Conservation (phyloP, 495 filamentous ascomycete genomes). For the Aspergillus hancockii region DNA sequence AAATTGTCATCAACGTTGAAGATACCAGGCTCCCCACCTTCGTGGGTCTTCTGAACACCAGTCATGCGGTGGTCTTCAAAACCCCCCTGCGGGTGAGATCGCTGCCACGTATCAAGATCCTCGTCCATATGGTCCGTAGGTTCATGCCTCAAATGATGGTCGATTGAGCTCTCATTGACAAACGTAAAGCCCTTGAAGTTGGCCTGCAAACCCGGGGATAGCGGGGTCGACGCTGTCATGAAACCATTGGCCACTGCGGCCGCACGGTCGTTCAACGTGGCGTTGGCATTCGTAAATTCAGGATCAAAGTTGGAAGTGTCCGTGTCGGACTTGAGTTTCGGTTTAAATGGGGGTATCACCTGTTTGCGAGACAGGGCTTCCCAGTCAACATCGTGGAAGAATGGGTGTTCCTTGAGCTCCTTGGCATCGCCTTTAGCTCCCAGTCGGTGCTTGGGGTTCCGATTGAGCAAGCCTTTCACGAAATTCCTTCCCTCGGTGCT, state of each 20-base stretch:
- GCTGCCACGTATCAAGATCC: constrained; percentile 54
- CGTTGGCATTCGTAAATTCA: constrained; percentile 84
- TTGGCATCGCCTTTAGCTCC: constrained; percentile 90
- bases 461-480: constrained; percentile 94
- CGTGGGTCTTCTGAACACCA: constrained; percentile 65
- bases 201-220: constrained; percentile 93
- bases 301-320: constrained; percentile 99
- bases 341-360: constrained; percentile 97
- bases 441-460: constrained; percentile 93
- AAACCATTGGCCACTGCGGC: constrained; percentile 71
- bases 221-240: constrained; percentile 80
- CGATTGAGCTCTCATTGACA: constrained; percentile 94
- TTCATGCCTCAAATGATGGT: constrained; percentile 77
- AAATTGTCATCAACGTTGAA: constrained; percentile 73
- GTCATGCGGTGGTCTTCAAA: constrained; percentile 66
- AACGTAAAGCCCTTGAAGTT: constrained; percentile 99
- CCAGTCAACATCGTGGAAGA: constrained; percentile 96
- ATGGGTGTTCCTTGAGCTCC: constrained; percentile 90
- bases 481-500: constrained; percentile 95
- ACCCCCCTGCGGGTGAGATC: constrained; percentile 36
- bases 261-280: constrained; percentile 84
- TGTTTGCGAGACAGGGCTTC: constrained; percentile 79
- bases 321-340: constrained; percentile 88
- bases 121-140: constrained; percentile 70
- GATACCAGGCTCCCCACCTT: constrained; percentile 64